Base-by-base conservation (phyloP, 148 eudicot species). In the Salicornia ramosissima region DNA sequence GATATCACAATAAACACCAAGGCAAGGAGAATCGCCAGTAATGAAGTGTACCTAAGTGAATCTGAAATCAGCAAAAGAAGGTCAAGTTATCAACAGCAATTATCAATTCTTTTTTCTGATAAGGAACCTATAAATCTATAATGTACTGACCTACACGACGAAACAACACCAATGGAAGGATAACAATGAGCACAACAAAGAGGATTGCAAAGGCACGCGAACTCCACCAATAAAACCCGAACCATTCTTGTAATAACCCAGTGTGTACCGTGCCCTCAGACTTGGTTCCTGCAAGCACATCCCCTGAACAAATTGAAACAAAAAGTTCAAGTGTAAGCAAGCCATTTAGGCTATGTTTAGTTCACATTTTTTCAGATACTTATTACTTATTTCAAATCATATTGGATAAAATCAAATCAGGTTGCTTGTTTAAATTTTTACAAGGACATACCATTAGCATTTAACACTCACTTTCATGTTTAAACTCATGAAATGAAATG, bases 151-250 rank as follows among this genome's bases (percentile, higher is more conserved):
- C 93, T 81, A 91, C 84, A 78, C 91, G 94, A 19, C 90, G 92
- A 13, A 86, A 66, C 73, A 89, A 69, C 52, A 86, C 87, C 74
- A 94, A 77, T 6, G 99, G 99, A 71, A 91, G 87, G 78, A 94
- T 76, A 51, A 89, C 77, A 21, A 91, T 71, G 40, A 89, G 68
- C 50, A 78, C 78, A 39, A 86, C 64, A 28, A 91, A 29, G 4
- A 89, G 79, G 34, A 94, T 83, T 1, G 97, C 81, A 78, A 73
- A 91, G 68, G 86, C 79, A 0, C 99, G 99, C 3, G 96, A 78
- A 72, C 82, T 91, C 99, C 99, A 94, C 97, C 99, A 94, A 59
- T 94, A 90, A 81, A 78, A 77, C 46, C 99, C 99, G 71, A 94
- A 94, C 92, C 96, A 94, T 79, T 91, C 93, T 78, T 94, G 99